Evolutionary conservation across 169 alveolate genomes (phyloP).

Genomic region (Besnoitia besnoiti): DNA sequence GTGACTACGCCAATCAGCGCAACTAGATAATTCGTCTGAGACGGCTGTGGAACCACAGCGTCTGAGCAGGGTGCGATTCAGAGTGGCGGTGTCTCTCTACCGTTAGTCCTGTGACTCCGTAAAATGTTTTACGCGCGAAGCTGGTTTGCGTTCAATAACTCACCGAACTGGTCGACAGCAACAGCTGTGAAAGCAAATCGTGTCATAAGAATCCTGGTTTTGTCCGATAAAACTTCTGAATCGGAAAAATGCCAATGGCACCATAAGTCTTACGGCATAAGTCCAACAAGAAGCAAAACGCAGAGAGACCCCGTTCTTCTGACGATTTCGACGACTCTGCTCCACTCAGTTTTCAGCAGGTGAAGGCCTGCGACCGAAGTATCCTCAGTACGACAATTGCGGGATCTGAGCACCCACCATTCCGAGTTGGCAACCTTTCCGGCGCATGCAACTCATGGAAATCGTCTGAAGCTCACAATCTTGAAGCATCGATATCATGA

Average conservation of each 20-base stretch:
- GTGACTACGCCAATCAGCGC: conserved; percentile 49
- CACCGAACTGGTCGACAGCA: conserved; percentile 48
- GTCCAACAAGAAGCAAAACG: neutral
- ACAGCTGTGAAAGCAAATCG: conserved; percentile 65
- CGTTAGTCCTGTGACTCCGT: conserved; percentile 43
- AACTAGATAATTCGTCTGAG: conserved; percentile 50
- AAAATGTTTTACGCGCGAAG: too few relatives aligned
- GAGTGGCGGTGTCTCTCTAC: conserved; percentile 1
- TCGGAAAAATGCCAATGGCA: too few relatives aligned
- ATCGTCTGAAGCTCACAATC: neutral
- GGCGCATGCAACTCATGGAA: conserved; percentile 25
- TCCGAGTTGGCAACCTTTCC: neutral
- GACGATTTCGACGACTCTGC: neutral
- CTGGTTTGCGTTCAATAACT: too few relatives aligned
- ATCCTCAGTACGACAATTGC: too few relatives aligned
- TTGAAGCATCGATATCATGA: neutral
- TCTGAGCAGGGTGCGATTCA: neutral
- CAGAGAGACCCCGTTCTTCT: neutral
- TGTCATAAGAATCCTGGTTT: conserved; percentile 56
- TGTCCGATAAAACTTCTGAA: neutral
- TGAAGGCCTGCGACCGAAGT: neutral
- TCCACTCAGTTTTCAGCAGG: conserved; percentile 5
- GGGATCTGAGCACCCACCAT: neutral
- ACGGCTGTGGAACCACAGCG: conserved; percentile 40
- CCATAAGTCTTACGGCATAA: conserved; percentile 12